Evolutionary conservation across 2,329 filamentous ascomycete species (phyloP).

Genomic region (Cladosporium oxysporum): DNA sequence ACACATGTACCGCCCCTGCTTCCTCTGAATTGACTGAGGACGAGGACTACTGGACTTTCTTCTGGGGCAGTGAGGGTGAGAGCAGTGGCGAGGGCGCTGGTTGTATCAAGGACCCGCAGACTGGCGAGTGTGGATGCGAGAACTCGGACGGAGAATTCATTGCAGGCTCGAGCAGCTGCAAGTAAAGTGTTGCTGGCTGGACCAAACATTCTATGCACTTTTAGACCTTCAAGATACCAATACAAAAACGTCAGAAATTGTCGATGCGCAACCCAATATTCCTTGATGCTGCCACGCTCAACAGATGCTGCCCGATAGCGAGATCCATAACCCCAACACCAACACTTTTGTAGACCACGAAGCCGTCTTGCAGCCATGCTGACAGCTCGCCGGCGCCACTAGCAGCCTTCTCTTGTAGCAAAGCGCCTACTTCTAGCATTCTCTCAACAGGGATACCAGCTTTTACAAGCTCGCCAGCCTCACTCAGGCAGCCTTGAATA

Average conservation of each 20-base stretch:
- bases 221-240: neutral
- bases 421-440: neutral
- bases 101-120: conserved; percentile 44
- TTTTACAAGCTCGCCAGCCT: neutral
- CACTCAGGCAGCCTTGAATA: conserved; percentile 42
- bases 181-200: neutral
- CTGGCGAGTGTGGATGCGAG: conserved; percentile 46
- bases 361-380: conserved; percentile 61
- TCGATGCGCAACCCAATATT: neutral
- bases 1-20: conserved; percentile 42
- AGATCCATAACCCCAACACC: conserved; percentile 70
- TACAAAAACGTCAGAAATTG: neutral
- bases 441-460: neutral
- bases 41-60: conserved; percentile 46
- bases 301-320: conserved; percentile 60
- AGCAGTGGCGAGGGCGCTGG: conserved; percentile 36
- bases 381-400: conserved; percentile 40
- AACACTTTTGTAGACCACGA: conserved; percentile 70
- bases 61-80: conserved; percentile 35
- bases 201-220: neutral
- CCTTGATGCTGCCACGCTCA: conserved; percentile 43
- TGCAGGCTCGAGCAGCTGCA: neutral
- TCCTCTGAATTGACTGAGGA: conserved; percentile 34
- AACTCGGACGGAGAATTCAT: conserved; percentile 45
- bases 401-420: neutral